phyloP scores from a whole-genome alignment of 768 basidiomycete species.

The Grammothele lineata region DNA sequence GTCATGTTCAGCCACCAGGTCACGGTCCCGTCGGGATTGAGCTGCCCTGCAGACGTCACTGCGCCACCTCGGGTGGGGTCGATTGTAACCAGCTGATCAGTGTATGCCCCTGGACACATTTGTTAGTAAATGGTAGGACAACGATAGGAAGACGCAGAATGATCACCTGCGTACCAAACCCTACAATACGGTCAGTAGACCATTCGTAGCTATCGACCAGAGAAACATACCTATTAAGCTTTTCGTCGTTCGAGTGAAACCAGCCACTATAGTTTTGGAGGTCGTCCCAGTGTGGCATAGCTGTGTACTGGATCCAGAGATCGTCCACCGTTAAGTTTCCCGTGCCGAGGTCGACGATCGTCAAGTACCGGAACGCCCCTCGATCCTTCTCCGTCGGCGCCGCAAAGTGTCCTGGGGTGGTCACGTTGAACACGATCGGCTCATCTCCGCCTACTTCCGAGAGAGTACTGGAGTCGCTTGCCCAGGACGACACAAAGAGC shows the following conservation, averaged over 20 bases:
- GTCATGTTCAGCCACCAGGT: background rate
- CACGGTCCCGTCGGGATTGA: background rate
- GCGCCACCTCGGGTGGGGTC: background rate
- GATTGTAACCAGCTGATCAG: background rate
- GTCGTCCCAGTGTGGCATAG: background rate
- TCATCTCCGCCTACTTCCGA: background rate
- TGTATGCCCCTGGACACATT: background rate
- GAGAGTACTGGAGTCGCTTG: background rate
- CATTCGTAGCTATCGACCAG: background rate
- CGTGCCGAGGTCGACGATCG: background rate
- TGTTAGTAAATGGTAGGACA: too few species aligned
- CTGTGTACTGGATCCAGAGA: background rate
- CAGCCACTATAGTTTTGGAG: background rate
- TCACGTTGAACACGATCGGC: background rate
- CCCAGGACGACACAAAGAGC: background rate
- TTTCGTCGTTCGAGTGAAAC: background rate
- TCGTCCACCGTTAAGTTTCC: background rate
- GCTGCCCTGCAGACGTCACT: background rate
- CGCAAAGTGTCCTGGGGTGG: background rate
- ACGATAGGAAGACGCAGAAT: too few species aligned
- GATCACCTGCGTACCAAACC: background rate
- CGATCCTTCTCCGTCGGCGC: background rate
- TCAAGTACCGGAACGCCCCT: background rate
- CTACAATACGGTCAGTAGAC: background rate
- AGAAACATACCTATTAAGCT: background rate